Base-by-base conservation (phyloP, 2,329 filamentous ascomycete genomes). In the Berkeleyomyces basicola region DNA sequence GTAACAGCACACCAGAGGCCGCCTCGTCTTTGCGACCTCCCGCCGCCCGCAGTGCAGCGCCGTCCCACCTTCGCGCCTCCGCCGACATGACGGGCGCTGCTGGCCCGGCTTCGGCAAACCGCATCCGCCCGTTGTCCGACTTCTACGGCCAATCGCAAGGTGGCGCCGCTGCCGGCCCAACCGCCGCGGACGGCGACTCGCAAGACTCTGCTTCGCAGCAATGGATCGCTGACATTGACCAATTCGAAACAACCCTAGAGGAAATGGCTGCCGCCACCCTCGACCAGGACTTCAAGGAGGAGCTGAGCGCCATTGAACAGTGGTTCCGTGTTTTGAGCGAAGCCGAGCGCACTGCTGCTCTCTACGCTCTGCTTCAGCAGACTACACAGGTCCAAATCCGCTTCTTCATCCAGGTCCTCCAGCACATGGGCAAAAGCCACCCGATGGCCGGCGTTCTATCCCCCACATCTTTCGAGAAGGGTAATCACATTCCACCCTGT, bases 211-310 rank as follows among this genome's bases (percentile, higher is more conserved):
- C 92, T 67, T 90, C 92, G 59, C 91, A 96, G 77, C 91, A 99
- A 75, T 99, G 93, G 93, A 92, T 99, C 69, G 90, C 92, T 63
- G 93, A 99, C 70, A 97, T 99, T 68, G 93, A 99, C 72, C 92
- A 97, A 74, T 96, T 96, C 70, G 93, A 99, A 78, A 95, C 86
- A n/a, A 99, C 93, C 1, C 76, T 99, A 70, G 93, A 97, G 74
- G 93, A 99, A 73, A 99, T 99, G 93, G 93, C 93, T 51, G 91
- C 92, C 40, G 93, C 93, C 37, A 97, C 93, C n/a, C 79, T 97
- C 62, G 93, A 99, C 72, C 93, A 99, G 77, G 93, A 99, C 72
- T 99, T 99, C 79, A 99, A 99, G 77, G 93, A 97, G 74, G 93
- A 99, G 75, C 82, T 99, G 65, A 96, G 90, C 72, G 93, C 93